Base-by-base conservation (phyloP, 768 basidiomycete genomes). In the Boletus subparvulus region DNA sequence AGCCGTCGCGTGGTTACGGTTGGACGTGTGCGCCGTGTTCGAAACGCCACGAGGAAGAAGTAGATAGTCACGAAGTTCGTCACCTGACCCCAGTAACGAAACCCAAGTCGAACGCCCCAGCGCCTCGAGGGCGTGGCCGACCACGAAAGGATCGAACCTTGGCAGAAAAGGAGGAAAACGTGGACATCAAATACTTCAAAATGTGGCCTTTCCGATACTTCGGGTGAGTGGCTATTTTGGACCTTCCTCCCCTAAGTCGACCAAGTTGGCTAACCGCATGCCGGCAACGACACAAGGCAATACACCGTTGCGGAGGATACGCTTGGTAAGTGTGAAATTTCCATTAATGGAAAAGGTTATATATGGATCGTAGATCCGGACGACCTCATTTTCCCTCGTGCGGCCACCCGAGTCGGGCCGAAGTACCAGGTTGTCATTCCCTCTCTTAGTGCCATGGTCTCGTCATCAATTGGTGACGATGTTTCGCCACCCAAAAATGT, bases 11-110 rank as follows among this genome's bases (percentile, higher is more conserved):
- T 60, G 96, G 96, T 44, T 98, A 98, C 74, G 93, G 92, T 21
- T 98, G 96, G 96, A 93, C 94, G 11, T 98, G 96, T 65, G 91
- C 92, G 0, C 92, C 94, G 1, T 98, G 95, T 71, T 90, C 94
- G 12, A 83, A 85, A 51, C 83, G 83, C 61, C 90, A 95, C 67
- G 94, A 93, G 64, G 89, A 93, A 65, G 85, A 90, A 68, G 88
- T 93, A 46, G 87, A 90, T 67, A 83, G 85, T 58, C 85, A 87
- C 61, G 85, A 87, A 30, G 80, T 83, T 47, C 85, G 87, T 40
- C 83, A 83, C 61, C 73, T 74, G 16, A 82, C 82, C 16, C 83
- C 86, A 14, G 62, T 73, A 7, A 75, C 76, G 33, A 83, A 82
- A 61, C 77, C 81, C 46, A 90, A 86, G 71, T 82, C 87, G 40